Base-by-base conservation (phyloP, 2,329 filamentous ascomycete genomes). In the Meredithiella fracta region DNA sequence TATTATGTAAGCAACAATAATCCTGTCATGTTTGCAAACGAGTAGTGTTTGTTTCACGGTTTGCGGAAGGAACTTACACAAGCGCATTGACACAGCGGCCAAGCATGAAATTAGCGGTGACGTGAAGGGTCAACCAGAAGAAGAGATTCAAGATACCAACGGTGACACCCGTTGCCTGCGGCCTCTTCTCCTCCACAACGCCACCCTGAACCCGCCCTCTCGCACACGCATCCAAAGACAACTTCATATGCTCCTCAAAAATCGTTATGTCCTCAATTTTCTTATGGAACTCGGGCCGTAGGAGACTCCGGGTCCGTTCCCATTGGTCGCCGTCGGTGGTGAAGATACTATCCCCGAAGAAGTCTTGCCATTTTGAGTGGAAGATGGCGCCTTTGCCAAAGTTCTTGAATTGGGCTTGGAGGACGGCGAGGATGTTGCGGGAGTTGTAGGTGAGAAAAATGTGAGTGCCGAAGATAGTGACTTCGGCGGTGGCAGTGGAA, bases 361-460 rank as follows among this genome's bases (percentile, higher is more conserved):
- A 94, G 14, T 81, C 78, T 57, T 78, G 74, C 83, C 85, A 94
- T 53, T 89, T 83, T 7, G 68, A 62, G 62, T 90, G 83, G 69
- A 94, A 94, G 22, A 73, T 68, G 60, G 80, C 69, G 5, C 89
- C 88, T 66, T 95, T 89, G 62, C 89, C 90, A 65, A 82, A 96
- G 64, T 94, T 86, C 42, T 62, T 56, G 64, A 96, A 96, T 64
- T 95, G 87, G 1, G 83, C 85, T 0, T 89, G 86, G n/a, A 96
- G 73, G 22, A 96, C 76, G 4, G 90, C 86, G 67, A 95, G 94
- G 71, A 94, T 85, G 65, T 95, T 95, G 64, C 94, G 87, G 0
- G 85, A 85, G 62, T 95, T 88, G 3, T 78, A 78, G 0, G 90
- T 95, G 64, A 92, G 75, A 58, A 94, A 67, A 22, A 83, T 67